Evolutionary conservation across 495 filamentous ascomycete species (phyloP).

Genomic region (Aspergillus biplanus): DNA sequence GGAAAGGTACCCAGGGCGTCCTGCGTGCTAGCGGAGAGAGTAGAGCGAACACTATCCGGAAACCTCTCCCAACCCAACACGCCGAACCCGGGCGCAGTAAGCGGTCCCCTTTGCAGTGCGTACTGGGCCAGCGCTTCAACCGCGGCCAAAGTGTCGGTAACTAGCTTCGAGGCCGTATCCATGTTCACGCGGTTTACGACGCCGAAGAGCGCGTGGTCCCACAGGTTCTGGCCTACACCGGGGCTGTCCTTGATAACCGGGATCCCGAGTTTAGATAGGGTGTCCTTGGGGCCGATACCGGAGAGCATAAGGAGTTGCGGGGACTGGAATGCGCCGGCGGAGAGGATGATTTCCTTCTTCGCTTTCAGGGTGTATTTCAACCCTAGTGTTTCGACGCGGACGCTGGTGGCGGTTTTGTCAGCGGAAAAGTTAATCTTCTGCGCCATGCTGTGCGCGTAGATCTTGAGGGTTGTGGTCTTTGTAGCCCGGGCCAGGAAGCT

Average conservation of each 20-base stretch:
- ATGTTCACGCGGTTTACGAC: conserved; percentile 29
- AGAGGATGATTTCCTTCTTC: neutral
- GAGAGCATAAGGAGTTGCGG: conserved; percentile 12
- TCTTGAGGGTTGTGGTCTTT: neutral
- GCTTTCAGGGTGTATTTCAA: neutral
- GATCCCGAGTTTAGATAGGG: conserved; percentile 39
- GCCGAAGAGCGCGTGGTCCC: conserved; percentile 40
- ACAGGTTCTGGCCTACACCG: conserved; percentile 54
- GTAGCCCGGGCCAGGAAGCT: neutral
- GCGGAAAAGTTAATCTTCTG: neutral
- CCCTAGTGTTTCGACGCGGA: neutral
- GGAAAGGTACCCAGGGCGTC: conserved; percentile 32
- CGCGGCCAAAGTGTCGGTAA: conserved; percentile 17
- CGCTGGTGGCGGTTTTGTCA: neutral
- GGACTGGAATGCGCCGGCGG: conserved; percentile 4
- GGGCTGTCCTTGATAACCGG: conserved; percentile 40
- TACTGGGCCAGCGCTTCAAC: conserved; percentile 3
- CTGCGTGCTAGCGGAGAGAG: conserved; percentile 13
- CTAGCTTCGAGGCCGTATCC: conserved; percentile 16
- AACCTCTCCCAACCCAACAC: conserved; percentile 50
- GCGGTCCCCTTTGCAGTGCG: conserved; percentile 5
- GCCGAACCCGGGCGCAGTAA: conserved; percentile 17
- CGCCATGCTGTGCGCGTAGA: neutral
- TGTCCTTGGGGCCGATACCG: neutral
- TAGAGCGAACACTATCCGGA: conserved; percentile 27